phyloP scores from a whole-genome alignment of 176 grass and related monocot genomes.

The Oryza glumipatula region DNA sequence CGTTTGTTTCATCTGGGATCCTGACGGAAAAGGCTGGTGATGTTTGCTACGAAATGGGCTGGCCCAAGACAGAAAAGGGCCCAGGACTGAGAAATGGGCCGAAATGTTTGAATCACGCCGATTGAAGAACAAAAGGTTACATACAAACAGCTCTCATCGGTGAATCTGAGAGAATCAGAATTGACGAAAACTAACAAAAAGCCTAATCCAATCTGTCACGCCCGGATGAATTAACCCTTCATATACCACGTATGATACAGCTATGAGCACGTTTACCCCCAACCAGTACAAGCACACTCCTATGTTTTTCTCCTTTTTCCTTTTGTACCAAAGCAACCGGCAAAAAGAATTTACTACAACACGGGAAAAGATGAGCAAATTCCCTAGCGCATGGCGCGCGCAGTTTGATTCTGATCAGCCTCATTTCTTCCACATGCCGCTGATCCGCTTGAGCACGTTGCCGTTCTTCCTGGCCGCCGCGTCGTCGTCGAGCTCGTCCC shows the following conservation, averaged over 20 bases:
- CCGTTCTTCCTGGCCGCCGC: conserved; percentile 72
- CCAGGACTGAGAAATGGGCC: neutral
- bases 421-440: conserved; percentile 99
- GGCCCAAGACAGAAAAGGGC: neutral
- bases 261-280: conserved; percentile 40
- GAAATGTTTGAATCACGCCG: neutral
- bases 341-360: conserved; percentile 46
- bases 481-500: conserved; percentile 76
- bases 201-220: neutral
- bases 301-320: conserved; percentile 7
- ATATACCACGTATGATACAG: conserved; percentile 56
- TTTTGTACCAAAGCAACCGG: conserved; percentile 51
- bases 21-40: neutral
- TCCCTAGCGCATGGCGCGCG: conserved; percentile 1
- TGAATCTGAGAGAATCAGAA: neutral
- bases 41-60: neutral
- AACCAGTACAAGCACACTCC: conserved; percentile 41
- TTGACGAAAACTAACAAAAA: neutral
- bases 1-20: no score
- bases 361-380: neutral
- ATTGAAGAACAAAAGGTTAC: neutral
- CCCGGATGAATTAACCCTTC: conserved; percentile 36
- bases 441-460: conserved; percentile 85
- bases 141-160: neutral
- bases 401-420: neutral